phyloP scores from a whole-genome alignment of 169 alveolate species.

The Eimeria zaria region DNA sequence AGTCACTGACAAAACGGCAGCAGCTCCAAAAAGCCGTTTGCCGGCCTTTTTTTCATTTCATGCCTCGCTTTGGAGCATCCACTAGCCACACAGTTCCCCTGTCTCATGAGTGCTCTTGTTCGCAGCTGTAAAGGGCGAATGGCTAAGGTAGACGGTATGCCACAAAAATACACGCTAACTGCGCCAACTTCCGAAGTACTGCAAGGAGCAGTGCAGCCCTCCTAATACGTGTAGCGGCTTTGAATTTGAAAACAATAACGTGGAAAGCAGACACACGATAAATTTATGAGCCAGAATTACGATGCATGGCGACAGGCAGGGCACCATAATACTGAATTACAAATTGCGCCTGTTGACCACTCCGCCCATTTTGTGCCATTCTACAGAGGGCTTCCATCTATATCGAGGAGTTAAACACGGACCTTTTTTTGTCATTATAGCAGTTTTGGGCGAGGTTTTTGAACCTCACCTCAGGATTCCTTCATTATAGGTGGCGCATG shows the following conservation, averaged over 20 bases:
- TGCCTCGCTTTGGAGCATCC: neutral
- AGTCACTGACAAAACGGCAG: neutral
- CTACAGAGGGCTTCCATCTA: neutral
- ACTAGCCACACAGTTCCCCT: neutral
- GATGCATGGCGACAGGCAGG: neutral
- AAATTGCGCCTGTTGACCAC: neutral
- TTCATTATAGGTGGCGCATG: neutral
- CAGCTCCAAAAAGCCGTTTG: neutral
- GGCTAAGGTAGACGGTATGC: too few species aligned
- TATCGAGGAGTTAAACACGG: neutral
- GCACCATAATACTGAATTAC: neutral
- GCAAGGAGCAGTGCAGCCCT: neutral
- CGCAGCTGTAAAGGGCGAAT: neutral
- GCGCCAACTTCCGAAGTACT: neutral
- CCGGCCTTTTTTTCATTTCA: neutral
- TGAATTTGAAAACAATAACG: neutral
- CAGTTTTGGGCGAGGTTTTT: neutral
- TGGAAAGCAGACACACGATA: neutral
- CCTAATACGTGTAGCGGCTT: neutral
- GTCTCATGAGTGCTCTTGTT: neutral
- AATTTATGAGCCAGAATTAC: neutral
- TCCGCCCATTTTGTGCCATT: neutral
- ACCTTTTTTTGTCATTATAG: neutral
- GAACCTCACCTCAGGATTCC: neutral
- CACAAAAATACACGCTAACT: too few species aligned